Evolutionary conservation across 345 rosid genomes (phyloP).

Genomic region (Populus ilicifolia): DNA sequence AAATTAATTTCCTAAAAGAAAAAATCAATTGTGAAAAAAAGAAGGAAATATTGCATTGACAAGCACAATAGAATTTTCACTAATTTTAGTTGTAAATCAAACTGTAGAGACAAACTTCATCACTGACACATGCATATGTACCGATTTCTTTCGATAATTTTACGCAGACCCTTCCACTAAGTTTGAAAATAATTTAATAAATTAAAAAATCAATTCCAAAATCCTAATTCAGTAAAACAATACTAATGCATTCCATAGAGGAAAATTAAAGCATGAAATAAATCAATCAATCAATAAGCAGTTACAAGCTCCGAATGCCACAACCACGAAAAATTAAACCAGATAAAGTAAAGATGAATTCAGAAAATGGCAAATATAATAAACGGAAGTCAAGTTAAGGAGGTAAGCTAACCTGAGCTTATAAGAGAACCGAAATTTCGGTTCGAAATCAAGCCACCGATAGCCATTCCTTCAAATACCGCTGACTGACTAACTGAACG

Average conservation of each 20-base stretch:
- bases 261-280: background rate
- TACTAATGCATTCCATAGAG: background rate
- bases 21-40: background rate
- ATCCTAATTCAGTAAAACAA: background rate
- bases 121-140: background rate
- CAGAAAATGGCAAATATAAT: background rate
- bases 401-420: conserved; percentile 50
- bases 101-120: background rate
- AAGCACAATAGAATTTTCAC: background rate
- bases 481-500: background rate
- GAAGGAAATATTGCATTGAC: background rate
- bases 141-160: background rate
- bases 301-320: background rate
- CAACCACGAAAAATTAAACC: background rate
- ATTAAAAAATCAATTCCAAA: background rate
- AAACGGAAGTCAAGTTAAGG: background rate
- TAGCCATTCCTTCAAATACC: conserved; percentile 48
- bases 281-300: background rate
- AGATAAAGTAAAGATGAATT: background rate
- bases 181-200: background rate
- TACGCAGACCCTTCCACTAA: background rate
- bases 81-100: background rate
- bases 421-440: conserved; percentile 37
- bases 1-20: too few species aligned
- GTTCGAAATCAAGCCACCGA: conserved; percentile 71